Evolutionary conservation across 2,329 filamentous ascomycete genomes (phyloP).

Genomic region (Blumeriella jaapii): DNA sequence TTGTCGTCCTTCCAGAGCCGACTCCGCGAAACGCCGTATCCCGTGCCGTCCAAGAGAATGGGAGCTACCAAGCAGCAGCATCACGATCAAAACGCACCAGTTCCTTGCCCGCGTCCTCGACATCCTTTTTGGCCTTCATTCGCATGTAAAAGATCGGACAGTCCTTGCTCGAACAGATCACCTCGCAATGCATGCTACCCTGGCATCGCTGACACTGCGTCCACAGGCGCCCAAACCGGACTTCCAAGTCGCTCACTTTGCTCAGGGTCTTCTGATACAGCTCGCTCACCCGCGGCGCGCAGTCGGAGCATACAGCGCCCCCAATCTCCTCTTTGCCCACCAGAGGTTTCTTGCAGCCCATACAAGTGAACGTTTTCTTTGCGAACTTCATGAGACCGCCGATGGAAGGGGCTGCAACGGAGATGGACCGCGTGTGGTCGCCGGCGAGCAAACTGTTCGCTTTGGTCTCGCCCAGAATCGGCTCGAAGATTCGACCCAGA

Average conservation of each 20-base stretch:
- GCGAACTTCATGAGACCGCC: slow-evolving; percentile 97
- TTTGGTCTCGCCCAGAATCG: slow-evolving; percentile 89
- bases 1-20: no score
- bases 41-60: neutral
- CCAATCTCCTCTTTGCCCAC: slow-evolving; percentile 65
- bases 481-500: slow-evolving; percentile 89
- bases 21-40: no score
- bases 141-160: slow-evolving; percentile 99
- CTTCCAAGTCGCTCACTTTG: slow-evolving; percentile 84
- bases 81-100: slow-evolving; percentile 82
- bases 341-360: slow-evolving; percentile 97
- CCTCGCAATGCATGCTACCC: slow-evolving; percentile 95
- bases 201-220: slow-evolving; percentile 97
- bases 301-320: slow-evolving; percentile 82
- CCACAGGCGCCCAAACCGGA: slow-evolving; percentile 87
- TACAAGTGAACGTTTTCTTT: slow-evolving; percentile 95
- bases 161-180: slow-evolving; percentile 92
- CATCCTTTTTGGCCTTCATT: slow-evolving; percentile 99
- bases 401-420: slow-evolving; percentile 79
- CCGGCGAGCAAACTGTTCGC: slow-evolving; percentile 77
- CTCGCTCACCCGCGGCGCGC: slow-evolving; percentile 75
- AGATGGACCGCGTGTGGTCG: slow-evolving; percentile 89
- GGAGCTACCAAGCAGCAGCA: slow-evolving; percentile 43
- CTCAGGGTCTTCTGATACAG: slow-evolving; percentile 85
- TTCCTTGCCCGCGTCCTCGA: slow-evolving; percentile 90